Percentiles rank a stretch among this genome's conserved stretches.
These are phyloP conservation scores for Scleromitrula shiraiana DNA, from an alignment of 2,329 filamentous ascomycete genomes.

Conservation along the genomic window DNA sequence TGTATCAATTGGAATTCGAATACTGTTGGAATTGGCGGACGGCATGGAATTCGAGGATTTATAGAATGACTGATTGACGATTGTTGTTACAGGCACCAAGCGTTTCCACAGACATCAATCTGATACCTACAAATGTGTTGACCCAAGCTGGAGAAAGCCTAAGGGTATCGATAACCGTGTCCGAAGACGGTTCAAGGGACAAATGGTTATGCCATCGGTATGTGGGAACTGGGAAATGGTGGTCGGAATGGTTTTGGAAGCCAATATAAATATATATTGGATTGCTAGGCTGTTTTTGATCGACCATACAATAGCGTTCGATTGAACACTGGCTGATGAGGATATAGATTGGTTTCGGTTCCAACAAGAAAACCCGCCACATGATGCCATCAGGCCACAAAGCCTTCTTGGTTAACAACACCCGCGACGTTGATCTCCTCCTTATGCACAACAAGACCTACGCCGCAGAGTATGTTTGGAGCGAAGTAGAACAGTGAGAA, in stretches of 20 bases:
- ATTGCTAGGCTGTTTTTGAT: no score
- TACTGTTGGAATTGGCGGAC: background rate
- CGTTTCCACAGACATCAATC: constrained; percentile 96
- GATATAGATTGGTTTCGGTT: constrained; percentile 87
- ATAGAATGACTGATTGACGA: background rate
- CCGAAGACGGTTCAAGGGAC: constrained; percentile 93
- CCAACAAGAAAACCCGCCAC: constrained; percentile 99
- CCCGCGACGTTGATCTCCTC: constrained; percentile 90
- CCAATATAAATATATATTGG: background rate
- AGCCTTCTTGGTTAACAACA: constrained; percentile 98
- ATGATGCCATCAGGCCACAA: constrained; percentile 99
- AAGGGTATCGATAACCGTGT: constrained; percentile 99
- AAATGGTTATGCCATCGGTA: constrained; percentile 97
- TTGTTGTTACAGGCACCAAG: constrained; percentile 64
- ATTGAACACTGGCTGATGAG: constrained; percentile 19
- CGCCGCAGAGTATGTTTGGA: constrained; percentile 81
- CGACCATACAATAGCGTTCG: background rate
- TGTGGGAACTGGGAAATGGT: constrained; percentile 34
- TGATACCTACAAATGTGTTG: constrained; percentile 92
- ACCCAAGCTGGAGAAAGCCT: constrained; percentile 92
- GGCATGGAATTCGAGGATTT: background rate
- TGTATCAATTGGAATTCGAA: background rate
- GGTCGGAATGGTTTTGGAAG: background rate
- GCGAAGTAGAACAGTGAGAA: background rate
- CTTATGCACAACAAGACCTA: constrained; percentile 99